Conservation (phyloP, 148 eudicot species). For the Chenopodium quinoa region DNA sequence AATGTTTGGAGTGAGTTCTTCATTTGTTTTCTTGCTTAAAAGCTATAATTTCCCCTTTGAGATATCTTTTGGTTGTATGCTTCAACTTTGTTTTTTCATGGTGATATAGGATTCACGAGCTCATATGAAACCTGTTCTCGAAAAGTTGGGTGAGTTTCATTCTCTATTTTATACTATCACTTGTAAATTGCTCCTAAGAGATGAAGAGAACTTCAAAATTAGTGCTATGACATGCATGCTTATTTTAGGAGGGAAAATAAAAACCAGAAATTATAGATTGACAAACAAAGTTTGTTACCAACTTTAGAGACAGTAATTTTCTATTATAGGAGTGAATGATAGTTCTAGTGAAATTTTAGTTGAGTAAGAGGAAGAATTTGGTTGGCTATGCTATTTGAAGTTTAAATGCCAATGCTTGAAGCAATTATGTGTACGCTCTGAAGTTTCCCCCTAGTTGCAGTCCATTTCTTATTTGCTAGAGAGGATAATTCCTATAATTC, state of each 20-base stretch:
- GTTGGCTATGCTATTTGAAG: background rate
- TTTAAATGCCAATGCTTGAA: background rate
- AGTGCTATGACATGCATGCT: background rate
- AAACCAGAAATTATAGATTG: background rate
- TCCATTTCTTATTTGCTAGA: background rate
- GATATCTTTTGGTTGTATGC: background rate
- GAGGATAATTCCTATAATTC: background rate
- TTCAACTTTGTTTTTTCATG: constrained; percentile 23
- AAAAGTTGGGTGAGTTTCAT: constrained; percentile 69
- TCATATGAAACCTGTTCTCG: constrained; percentile 62
- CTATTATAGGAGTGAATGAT: background rate
- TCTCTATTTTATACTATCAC: background rate
- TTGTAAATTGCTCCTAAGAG: background rate
- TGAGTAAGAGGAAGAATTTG: background rate
- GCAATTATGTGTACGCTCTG: background rate
- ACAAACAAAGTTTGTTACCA: background rate
- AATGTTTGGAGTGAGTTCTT: constrained; percentile 73
- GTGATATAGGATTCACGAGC: constrained; percentile 43
- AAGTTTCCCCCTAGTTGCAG: background rate
- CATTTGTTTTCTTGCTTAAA: constrained; percentile 8
- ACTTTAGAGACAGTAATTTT: background rate
- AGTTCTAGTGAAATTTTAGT: background rate
- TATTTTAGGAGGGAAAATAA: background rate
- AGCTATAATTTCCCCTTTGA: background rate
- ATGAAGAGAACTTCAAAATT: background rate